These are phyloP conservation scores for Ogataea pignaliae DNA, from an alignment of 805 yeast species.

Conservation along the genomic window DNA sequence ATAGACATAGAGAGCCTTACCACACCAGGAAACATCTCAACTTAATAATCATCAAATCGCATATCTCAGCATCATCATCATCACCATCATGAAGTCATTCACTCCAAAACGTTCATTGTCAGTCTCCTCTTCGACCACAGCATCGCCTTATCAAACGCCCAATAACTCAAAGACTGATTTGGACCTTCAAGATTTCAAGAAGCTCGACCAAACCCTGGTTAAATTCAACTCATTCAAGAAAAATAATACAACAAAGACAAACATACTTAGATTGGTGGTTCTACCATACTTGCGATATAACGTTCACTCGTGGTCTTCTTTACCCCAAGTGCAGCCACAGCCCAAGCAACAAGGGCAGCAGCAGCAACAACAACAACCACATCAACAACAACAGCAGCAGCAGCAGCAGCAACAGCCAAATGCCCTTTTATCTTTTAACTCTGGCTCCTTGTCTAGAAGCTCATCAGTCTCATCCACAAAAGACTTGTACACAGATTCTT, in stretches of 20 bases:
- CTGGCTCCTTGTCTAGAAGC: too few species aligned
- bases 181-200: slow-evolving; percentile 25
- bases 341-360: too few species aligned
- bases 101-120: slow-evolving; percentile 11
- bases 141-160: not conserved
- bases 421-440: too few species aligned
- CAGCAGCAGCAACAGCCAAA: too few species aligned
- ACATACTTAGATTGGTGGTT: slow-evolving; percentile 43
- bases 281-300: slow-evolving; percentile 39
- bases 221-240: slow-evolving; percentile 38
- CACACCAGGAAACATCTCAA: too few species aligned
- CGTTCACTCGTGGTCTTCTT: slow-evolving; percentile 9
- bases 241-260: slow-evolving; percentile 37
- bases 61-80: too few species aligned
- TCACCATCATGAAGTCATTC: slow-evolving; percentile 2
- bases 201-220: slow-evolving; percentile 38
- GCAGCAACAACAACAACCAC: not conserved
- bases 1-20: too few species aligned
- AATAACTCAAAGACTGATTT: slow-evolving; percentile 8
- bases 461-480: too few species aligned
- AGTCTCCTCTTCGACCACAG: slow-evolving; percentile 6
- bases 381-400: not conserved
- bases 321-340: slow-evolving; percentile 2
- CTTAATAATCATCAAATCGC: too few species aligned
- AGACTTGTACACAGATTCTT: slow-evolving; percentile 2